phyloP scores from a whole-genome alignment of 169 alveolate genomes.

The Eimeria necatrix region DNA sequence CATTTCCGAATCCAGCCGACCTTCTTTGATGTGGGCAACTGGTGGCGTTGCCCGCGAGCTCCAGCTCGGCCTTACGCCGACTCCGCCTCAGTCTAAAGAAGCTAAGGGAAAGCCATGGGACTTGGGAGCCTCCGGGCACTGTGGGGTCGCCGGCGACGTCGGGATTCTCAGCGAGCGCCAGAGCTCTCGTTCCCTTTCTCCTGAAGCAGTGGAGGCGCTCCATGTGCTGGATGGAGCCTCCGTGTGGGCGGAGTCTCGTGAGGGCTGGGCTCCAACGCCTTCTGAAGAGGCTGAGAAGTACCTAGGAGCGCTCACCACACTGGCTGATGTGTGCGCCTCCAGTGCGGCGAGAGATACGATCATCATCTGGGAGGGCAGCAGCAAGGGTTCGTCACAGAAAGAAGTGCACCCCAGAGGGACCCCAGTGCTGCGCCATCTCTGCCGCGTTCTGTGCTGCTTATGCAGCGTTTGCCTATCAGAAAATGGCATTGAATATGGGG shows the following conservation, averaged over 20 bases:
- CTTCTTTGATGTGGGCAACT: no score
- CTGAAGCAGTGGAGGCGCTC: not conserved
- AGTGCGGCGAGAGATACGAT: not conserved
- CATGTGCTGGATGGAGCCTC: not conserved
- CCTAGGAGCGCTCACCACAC: not conserved
- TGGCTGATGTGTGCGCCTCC: slow-evolving; percentile 3
- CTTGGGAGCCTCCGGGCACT: not conserved
- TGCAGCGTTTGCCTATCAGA: slow-evolving; percentile 3
- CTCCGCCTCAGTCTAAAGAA: no score
- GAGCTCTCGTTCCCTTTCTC: not conserved
- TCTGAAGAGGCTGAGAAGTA: not conserved
- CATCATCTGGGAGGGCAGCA: not conserved
- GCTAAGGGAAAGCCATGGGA: no score
- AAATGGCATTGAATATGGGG: not conserved
- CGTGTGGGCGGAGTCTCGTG: not conserved
- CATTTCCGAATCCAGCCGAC: no score
- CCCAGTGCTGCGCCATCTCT: slow-evolving; percentile 28
- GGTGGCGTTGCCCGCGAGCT: no score
- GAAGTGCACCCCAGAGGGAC: slow-evolving; percentile 19
- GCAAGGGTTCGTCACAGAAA: not conserved
- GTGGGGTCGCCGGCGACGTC: not conserved
- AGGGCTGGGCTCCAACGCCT: not conserved
- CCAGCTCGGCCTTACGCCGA: no score
- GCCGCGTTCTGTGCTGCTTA: slow-evolving; percentile 11
- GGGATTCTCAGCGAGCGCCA: slow-evolving; percentile 27